phyloP scores from a whole-genome alignment of 371 early-diverging fungal genomes.

The Actinomortierella ambigua region DNA sequence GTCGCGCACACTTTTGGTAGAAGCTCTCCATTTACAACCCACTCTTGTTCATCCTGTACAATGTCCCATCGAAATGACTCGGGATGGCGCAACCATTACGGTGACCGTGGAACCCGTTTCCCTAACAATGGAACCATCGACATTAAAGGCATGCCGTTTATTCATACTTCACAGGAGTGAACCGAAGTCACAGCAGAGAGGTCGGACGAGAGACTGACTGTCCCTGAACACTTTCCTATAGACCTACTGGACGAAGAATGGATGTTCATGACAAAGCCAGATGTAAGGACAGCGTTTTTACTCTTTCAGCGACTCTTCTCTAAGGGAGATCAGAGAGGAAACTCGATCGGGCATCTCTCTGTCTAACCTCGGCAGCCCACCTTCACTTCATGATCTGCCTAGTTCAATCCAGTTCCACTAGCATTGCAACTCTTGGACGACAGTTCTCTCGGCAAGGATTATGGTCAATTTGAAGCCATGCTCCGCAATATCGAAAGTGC shows the following conservation, averaged over 20 bases:
- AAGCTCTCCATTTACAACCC: too few relatives aligned
- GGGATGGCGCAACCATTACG: constrained; percentile 32
- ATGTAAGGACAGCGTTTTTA: constrained; percentile 16
- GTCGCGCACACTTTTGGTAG: too few relatives aligned
- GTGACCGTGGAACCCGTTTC: constrained; percentile 16
- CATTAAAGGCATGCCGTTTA: constrained; percentile 24
- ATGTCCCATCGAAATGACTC: constrained; percentile 37
- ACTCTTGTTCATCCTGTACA: not conserved
- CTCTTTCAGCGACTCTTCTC: not conserved
- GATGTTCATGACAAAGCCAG: constrained; percentile 46
- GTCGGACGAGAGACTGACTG: not conserved
- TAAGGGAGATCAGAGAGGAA: not conserved
- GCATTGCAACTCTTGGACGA: constrained; percentile 88
- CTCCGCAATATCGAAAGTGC: constrained; percentile 79
- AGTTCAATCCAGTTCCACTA: constrained; percentile 92
- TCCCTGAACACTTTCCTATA: constrained; percentile 3
- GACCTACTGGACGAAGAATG: constrained; percentile 43
- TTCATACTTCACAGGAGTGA: too few relatives aligned
- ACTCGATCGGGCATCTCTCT: not conserved
- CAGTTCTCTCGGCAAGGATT: constrained; percentile 82
- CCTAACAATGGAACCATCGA: constrained; percentile 24
- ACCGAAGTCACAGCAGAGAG: too few relatives aligned
- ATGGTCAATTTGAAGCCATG: constrained; percentile 72
- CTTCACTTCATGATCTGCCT: not conserved
- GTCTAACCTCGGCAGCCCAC: constrained; percentile 3